Evolutionary conservation across 108 stramenopile species (phyloP).

Genomic region (Craspedostauros australis): DNA sequence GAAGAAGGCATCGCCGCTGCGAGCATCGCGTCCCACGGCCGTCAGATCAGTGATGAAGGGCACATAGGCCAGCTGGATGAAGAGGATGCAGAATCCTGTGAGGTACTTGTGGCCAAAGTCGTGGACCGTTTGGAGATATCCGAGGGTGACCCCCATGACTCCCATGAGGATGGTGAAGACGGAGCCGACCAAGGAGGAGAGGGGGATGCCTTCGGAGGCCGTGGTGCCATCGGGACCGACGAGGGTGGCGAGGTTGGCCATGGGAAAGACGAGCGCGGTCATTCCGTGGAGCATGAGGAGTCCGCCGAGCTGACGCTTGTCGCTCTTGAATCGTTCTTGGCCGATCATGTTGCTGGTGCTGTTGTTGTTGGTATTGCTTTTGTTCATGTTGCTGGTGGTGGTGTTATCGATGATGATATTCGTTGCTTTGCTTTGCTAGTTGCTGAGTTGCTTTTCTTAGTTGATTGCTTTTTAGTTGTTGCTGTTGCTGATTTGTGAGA

Average conservation of each 20-base stretch:
- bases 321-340: constrained; percentile 7
- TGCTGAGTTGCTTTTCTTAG: too few species aligned
- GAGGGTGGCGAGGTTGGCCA: not conserved
- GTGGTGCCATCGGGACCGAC: constrained; percentile 1
- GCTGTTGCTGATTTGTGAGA: too few species aligned
- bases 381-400: too few species aligned
- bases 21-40: constrained; percentile 8
- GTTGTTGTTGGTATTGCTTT: too few species aligned
- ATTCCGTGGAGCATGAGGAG: constrained; percentile 20
- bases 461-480: too few species aligned
- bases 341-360: too few species aligned
- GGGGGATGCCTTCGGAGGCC: not conserved
- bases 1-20: constrained; percentile 5
- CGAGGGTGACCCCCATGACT: constrained; percentile 1
- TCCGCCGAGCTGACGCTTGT: constrained; percentile 23
- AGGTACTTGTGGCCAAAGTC: constrained; percentile 7
- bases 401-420: too few species aligned
- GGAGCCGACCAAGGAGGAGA: not conserved
- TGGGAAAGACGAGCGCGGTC: constrained; percentile 1
- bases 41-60: constrained; percentile 21
- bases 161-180: constrained; percentile 8
- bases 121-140: constrained; percentile 10
- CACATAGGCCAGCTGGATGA: constrained; percentile 11
- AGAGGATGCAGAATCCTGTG: constrained; percentile 6
- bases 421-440: too few species aligned